Conservation (phyloP, 2,329 filamentous ascomycete species). For the Penicillium sp. region DNA sequence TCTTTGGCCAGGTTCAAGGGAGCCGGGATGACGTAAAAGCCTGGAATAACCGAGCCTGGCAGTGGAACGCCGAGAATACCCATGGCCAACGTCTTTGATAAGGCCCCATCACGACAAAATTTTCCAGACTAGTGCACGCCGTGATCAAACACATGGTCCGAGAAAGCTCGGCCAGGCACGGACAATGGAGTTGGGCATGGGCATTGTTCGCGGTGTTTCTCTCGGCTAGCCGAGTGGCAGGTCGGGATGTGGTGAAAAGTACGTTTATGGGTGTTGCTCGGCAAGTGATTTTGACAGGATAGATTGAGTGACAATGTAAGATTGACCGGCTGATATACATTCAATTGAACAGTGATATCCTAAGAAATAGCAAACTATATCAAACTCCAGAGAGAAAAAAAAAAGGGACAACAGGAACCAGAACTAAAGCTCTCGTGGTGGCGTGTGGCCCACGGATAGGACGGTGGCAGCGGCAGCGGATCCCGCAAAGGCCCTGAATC, state of each 20-base stretch:
- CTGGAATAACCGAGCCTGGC: constrained; percentile 24
- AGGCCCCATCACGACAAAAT: constrained; percentile 7
- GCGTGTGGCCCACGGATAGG: constrained; percentile 3
- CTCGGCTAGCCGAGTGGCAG: constrained; percentile 12
- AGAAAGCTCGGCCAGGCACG: constrained; percentile 11
- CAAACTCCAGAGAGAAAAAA: neutral
- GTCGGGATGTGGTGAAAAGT: constrained; percentile 1
- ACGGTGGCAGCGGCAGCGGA: constrained; percentile 6
- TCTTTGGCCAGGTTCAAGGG: neutral
- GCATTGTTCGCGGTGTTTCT: neutral
- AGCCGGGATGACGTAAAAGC: constrained; percentile 21
- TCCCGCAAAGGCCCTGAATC: neutral
- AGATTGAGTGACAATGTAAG: too few species aligned
- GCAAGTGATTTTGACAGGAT: neutral
- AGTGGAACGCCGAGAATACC: constrained; percentile 19
- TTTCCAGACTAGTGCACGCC: constrained; percentile 1
- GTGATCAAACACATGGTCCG: neutral
- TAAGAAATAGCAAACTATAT: neutral
- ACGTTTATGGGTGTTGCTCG: neutral
- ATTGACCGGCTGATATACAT: neutral
- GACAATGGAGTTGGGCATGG: neutral
- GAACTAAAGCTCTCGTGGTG: constrained; percentile 6
- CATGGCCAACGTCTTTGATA: constrained; percentile 10
- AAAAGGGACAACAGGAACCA: too few species aligned
- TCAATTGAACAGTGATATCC: neutral